phyloP scores from a whole-genome alignment of 140 eudicot genomes.

The Erigeron philadelphicus region DNA sequence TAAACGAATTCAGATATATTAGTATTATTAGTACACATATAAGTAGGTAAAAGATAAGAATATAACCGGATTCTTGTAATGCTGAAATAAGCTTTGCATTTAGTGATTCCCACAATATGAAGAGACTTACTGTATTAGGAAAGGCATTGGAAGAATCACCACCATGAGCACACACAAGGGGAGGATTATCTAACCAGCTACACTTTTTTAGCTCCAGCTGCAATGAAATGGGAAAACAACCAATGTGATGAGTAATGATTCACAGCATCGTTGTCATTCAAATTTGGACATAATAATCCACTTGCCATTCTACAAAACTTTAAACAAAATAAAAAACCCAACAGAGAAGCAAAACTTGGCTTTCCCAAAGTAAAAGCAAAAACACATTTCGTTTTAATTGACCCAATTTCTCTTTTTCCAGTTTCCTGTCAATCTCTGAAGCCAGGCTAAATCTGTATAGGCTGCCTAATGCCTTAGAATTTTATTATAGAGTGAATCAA shows the following conservation, averaged over 20 bases:
- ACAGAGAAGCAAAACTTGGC: neutral
- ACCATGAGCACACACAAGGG: slow-evolving; percentile 98
- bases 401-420: no score
- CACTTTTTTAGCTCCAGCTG: slow-evolving; percentile 70
- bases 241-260: slow-evolving; percentile 11
- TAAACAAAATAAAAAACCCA: neutral
- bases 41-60: neutral
- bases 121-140: slow-evolving; percentile 78
- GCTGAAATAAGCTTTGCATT: slow-evolving; percentile 8
- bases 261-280: neutral
- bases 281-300: neutral
- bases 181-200: slow-evolving; percentile 74
- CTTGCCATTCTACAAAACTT: no score
- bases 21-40: neutral
- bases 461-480: neutral
- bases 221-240: slow-evolving; percentile 27
- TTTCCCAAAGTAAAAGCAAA: no score
- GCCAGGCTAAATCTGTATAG: neutral
- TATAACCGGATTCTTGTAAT: neutral
- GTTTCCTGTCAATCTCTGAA: neutral
- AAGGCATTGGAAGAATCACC: slow-evolving; percentile 88
- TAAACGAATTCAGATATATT: slow-evolving; percentile 5
- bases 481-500: neutral
- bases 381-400: no score
- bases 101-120: slow-evolving; percentile 7